Base-by-base conservation (phyloP, 1,139 yeast species). In the Arxiozyma slooffiae region DNA sequence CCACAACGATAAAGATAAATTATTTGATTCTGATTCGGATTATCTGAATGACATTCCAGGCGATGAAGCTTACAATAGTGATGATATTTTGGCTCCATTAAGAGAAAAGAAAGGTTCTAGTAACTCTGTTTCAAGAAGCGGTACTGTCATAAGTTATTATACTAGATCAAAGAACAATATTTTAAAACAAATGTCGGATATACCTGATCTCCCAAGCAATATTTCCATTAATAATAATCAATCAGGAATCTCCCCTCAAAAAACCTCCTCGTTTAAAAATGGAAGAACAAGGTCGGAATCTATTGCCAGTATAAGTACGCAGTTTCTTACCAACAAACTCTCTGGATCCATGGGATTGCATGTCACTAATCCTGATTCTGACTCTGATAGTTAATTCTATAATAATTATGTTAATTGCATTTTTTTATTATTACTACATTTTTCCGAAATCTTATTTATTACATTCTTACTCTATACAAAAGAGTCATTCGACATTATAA, bases 41-140 rank as follows among this genome's bases (percentile, higher is more conserved):
- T 61, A 60, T 43, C 42, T 66, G 40, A 53, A 61, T 21, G 63
- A 60, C n/a, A 60, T 66, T 21, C 69, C 70, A 1, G 70, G 69
- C 18, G 67, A 65, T 52, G 69, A 67, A 26, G 69, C 68, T 0
- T 67, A 67, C 45, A 60, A 63, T 48, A 62, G 67, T 50, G 68
- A 66, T 44, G 69, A 67, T 47, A 55, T 60, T 8, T 57, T 67
- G 61, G 68, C 68, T 8, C 69, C 70, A 14, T 49, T 62, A 22
- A 55, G 68, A 41, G 66, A 61, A 48, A 54, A 47, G 38, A 51
- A 49, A 36, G 52, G 47, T 38, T 21, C 40, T 36, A 18, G 39
- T 16, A 51, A 49, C 22, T 20, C 45, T 20, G 49, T 60, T 3
- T 46, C 62, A 17, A 58, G 70, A 52, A 55, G 58, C 43, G 60